Evolutionary conservation across 805 yeast genomes (phyloP), one percentile per base, ranked within the genome.

Genomic region (Zygoascus ofunaensis): DNA sequence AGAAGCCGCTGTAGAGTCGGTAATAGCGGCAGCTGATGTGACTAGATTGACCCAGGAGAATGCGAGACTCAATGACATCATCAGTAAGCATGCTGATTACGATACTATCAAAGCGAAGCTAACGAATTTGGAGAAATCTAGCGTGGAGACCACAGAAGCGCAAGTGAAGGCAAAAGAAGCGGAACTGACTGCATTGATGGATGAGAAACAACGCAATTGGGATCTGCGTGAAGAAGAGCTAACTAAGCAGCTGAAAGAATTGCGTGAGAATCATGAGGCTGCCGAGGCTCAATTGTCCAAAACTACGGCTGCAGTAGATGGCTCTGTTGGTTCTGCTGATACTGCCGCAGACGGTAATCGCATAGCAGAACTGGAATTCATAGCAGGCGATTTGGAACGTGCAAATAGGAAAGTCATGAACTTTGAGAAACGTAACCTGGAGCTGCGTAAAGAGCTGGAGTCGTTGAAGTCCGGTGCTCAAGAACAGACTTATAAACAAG

Each of bases 121-220:
- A 18, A 58, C 72, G 19, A 73, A 77, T 48, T 63, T 71, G 22
- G 94, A 85, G 58, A 78, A 74, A 53, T 76, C 74, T 45, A 63
- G 79, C 32, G 78, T 79, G 0, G 78, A 74, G 46, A 65, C 73
- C 2, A 63, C 79, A 18, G 69, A 74, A 8, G 69, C 73, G 24
- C 72, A 76, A 52, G 65, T 83, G 10, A 66, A 69, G 19, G 82
- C 89, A 4, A 84, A 84, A 58, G 92, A 85, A 48, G 79, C 79
- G 37, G 94, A 85, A 55, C 67, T 80, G 60, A 66, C 70, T 48
- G 79, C 85, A 0, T 58, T 77, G 30, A 66, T 84, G 54, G 85
- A 82, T 49, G 95, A 87, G 56, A 80, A 80, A 57, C 79, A 82
- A 53, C 59, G 74, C 17, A 79, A 80, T 49, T 84, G 94, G 90